Evolutionary conservation across 106 monocot species (phyloP), one percentile per base, ranked within the genome.

Genomic region (Chionographis japonica): DNA sequence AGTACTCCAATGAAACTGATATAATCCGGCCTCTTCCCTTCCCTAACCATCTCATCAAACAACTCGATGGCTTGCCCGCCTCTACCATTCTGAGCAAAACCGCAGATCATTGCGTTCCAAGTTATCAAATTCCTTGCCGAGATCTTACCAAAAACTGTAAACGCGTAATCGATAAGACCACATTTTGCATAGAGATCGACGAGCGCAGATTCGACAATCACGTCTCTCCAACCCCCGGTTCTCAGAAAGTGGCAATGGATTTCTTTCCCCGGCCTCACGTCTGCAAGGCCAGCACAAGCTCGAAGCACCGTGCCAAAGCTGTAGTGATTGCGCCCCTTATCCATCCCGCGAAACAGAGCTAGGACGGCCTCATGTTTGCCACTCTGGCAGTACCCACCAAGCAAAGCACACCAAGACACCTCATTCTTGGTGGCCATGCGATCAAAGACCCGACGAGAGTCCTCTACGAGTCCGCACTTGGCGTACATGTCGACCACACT

Each of bases 41-140:
- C 71, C 41, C 13, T 69, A 2, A 79, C 39, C 92, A 98, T 98
- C 41, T 82, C 67, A 43, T 85, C 62, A 41, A 90, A 98, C 60
- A 90, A 4, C 52, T 83, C 60, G 5, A 90, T 67, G 1, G 98
- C 87, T 54, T 74, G 65, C 2, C 5, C 53, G 6, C 74, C 92
- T 37, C 40, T 17, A 2, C 98, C 98, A 65, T 93, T 89, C 61
- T 83, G 89, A 12, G 90, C 89, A 12, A 83, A 83, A 3, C 98
- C 98, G 40, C 79, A 72, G 3, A 98, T 83, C 87, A 98, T 90
- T 8, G 90, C 78, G 59, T 98, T 93, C 98, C 98, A 93, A 8
- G 98, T 81, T 6, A 87, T 98, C 60, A 85, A 50, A 56, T 90
- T 87, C 64, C 77, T 85, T 3, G 52, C 60, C 0, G 66, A 18